Evolutionary conservation across 2,329 filamentous ascomycete genomes (phyloP).

Genomic region (Sordariomycetes sp.): DNA sequence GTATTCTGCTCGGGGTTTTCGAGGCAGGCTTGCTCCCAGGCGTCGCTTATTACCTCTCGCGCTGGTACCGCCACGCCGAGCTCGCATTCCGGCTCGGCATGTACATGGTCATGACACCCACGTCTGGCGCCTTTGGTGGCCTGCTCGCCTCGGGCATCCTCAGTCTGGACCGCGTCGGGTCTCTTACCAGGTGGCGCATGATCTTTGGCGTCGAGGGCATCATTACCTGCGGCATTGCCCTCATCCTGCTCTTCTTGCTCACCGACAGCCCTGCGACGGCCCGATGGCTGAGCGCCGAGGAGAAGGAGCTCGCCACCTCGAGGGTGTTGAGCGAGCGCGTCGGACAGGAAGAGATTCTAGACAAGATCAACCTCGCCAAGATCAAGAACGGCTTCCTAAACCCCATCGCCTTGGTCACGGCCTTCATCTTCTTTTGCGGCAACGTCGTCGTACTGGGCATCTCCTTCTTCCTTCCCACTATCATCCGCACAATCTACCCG

Average conservation of each 20-base stretch:
- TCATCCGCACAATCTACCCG: slow-evolving; percentile 15
- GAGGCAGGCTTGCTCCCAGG: slow-evolving; percentile 62
- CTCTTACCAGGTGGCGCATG: slow-evolving; percentile 60
- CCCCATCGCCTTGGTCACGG: slow-evolving; percentile 13
- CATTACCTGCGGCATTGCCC: slow-evolving; percentile 32
- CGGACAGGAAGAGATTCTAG: slow-evolving; percentile 40
- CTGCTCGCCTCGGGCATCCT: slow-evolving; percentile 61
- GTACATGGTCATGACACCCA: slow-evolving; percentile 55
- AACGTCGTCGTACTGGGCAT: slow-evolving; percentile 17
- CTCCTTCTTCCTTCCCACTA: slow-evolving; percentile 24
- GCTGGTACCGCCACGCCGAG: slow-evolving; percentile 64
- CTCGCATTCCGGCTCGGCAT: slow-evolving; percentile 55
- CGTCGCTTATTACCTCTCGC: slow-evolving; percentile 54
- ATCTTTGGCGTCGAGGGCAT: slow-evolving; percentile 63
- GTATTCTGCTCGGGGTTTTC: slow-evolving; percentile 54
- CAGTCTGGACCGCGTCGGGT: slow-evolving; percentile 50
- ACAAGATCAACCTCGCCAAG: slow-evolving; percentile 37
- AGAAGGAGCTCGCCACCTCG: slow-evolving; percentile 39
- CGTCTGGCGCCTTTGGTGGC: slow-evolving; percentile 61
- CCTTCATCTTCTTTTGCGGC: slow-evolving; percentile 7
- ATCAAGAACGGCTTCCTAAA: slow-evolving; percentile 44
- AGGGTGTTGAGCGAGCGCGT: slow-evolving; percentile 29
- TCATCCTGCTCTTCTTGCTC: slow-evolving; percentile 35
- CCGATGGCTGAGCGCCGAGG: slow-evolving; percentile 36
- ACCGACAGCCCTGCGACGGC: slow-evolving; percentile 43